A percentile compares a stretch with the other conserved stretches of the same genome.
These are phyloP conservation scores for Lycium barbarum DNA, from an alignment of 257 asterid genomes.

Conservation along the genomic window DNA sequence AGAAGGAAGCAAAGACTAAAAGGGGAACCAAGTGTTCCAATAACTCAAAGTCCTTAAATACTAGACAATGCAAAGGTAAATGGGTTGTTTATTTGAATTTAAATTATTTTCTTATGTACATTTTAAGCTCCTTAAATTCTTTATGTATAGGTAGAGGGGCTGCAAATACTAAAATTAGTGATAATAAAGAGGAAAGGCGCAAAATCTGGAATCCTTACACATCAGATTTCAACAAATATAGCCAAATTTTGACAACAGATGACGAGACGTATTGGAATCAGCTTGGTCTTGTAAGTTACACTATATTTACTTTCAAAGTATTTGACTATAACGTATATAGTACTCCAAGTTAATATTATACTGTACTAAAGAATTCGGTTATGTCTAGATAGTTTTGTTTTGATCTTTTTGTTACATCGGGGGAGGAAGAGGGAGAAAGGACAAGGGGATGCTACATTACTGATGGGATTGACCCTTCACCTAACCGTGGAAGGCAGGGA, in stretches of 20 bases:
- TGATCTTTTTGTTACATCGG: too few species aligned
- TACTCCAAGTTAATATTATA: neutral
- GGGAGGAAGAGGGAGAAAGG: too few species aligned
- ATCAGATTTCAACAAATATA: neutral
- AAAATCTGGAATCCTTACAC: neutral
- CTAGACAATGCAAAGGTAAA: conserved; percentile 1
- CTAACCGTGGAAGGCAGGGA: too few species aligned
- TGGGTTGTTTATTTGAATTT: neutral
- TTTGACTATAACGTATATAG: neutral
- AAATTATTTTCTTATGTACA: neutral
- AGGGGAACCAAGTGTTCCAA: neutral
- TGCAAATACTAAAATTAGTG: neutral
- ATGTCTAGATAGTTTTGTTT: neutral
- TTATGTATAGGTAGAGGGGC: neutral
- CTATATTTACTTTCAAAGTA: neutral
- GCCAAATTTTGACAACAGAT: neutral
- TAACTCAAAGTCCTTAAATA: neutral
- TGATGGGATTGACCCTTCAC: too few species aligned
- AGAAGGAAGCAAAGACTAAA: neutral
- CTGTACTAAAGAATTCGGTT: neutral
- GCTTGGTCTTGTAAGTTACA: conserved; percentile 19
- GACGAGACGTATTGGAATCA: neutral
- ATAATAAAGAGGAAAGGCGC: neutral
- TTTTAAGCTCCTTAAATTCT: neutral
- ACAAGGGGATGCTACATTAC: too few species aligned